Evolutionary conservation across 2,329 filamentous ascomycete species (phyloP).

Genomic region (Podosphaera xanthii): DNA sequence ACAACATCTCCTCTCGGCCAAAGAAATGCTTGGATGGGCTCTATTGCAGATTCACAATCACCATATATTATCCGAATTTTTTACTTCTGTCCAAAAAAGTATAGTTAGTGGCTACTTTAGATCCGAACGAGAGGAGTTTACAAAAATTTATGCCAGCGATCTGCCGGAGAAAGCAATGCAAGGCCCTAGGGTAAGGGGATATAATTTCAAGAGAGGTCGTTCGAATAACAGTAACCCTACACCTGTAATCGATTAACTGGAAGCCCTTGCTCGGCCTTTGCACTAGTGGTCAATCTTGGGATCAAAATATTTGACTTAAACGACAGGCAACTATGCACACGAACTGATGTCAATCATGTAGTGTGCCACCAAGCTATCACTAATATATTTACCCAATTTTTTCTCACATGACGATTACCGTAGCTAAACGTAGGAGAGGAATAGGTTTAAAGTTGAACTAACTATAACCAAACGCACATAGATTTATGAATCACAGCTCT

Average conservation of each 20-base stretch:
- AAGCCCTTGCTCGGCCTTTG: no score
- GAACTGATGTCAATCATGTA: no score
- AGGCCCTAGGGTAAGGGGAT: conserved; percentile 59
- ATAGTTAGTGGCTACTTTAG: conserved; percentile 40
- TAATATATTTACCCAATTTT: no score
- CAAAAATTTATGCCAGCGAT: conserved; percentile 37
- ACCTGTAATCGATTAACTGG: background rate
- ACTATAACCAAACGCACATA: no score
- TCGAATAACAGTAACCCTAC: background rate
- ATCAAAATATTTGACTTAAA: no score
- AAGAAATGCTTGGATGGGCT: conserved; percentile 93
- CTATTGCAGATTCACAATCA: conserved; percentile 86
- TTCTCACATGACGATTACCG: no score
- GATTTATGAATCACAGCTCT: no score
- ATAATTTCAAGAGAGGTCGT: conserved; percentile 51
- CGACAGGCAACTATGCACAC: no score
- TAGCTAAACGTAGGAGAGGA: no score
- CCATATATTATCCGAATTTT: conserved; percentile 48
- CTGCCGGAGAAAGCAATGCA: conserved; percentile 54
- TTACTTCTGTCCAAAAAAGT: conserved; percentile 40
- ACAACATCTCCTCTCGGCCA: conserved; percentile 67
- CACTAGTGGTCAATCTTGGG: no score
- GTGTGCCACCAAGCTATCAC: no score
- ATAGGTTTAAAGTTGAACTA: no score
- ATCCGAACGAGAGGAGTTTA: conserved; percentile 22